These are phyloP conservation scores for Trapa incisa DNA, from an alignment of 345 rosid genomes.

Conservation along the genomic window DNA sequence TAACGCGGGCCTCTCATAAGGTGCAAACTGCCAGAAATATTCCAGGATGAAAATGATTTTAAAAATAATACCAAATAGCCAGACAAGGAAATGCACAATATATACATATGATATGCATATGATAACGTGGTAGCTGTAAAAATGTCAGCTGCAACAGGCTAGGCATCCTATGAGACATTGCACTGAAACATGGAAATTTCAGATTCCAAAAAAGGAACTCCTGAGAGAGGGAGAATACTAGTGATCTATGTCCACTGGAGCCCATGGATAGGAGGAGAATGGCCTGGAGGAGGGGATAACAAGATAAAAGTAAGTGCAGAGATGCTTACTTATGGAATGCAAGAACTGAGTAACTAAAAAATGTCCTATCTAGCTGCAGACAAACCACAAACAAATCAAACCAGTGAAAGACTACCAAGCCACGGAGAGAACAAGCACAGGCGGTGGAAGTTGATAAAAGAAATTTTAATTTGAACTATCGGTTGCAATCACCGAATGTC, in stretches of 20 bases:
- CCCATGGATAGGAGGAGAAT: neutral
- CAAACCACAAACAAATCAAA: neutral
- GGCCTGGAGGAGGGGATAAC: neutral
- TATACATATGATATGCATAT: neutral
- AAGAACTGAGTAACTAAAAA: neutral
- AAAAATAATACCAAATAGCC: neutral
- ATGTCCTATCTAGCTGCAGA: neutral
- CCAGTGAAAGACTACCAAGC: neutral
- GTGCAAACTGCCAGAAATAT: conserved; percentile 41
- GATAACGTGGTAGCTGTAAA: neutral
- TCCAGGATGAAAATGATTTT: neutral
- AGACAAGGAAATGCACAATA: neutral
- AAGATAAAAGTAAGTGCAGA: neutral
- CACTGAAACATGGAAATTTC: neutral
- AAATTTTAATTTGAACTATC: neutral
- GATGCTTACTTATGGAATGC: neutral
- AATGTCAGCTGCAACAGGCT: neutral
- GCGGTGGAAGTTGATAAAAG: neutral
- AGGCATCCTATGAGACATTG: neutral
- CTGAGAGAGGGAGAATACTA: neutral
- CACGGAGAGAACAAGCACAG: neutral
- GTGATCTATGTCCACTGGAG: neutral
- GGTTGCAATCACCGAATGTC: neutral
- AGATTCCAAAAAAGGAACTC: neutral
- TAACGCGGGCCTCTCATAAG: conserved; percentile 88